Percentiles rank a stretch among this genome's conserved stretches.
These are phyloP conservation scores for Leccinum aurantiacum DNA, from an alignment of 768 basidiomycete genomes.

Conservation along the genomic window DNA sequence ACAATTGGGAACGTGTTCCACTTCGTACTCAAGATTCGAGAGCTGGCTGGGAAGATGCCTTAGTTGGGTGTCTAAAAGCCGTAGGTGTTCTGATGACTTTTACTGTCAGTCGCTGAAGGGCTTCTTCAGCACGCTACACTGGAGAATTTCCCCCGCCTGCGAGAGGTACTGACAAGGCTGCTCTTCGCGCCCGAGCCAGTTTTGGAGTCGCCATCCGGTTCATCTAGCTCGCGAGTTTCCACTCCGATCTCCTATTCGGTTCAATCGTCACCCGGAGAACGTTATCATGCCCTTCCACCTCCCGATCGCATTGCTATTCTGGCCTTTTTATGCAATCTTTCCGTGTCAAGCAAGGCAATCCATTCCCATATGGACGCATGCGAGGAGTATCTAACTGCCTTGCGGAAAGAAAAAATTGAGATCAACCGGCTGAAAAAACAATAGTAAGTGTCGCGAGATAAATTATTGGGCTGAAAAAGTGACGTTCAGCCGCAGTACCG, in stretches of 20 bases:
- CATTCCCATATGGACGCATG: conserved; percentile 89
- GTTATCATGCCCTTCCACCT: conserved; percentile 72
- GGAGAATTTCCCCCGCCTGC: conserved; percentile 69
- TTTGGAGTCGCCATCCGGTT: conserved; percentile 41
- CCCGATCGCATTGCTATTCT: conserved; percentile 84
- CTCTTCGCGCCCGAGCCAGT: conserved; percentile 64
- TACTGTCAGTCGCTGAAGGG: conserved; percentile 2
- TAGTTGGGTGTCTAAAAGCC: conserved; percentile 86
- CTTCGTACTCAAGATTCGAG: conserved; percentile 71
- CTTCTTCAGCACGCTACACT: conserved; percentile 66
- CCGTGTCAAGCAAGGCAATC: conserved; percentile 85
- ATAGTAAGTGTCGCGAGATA: conserved; percentile 55
- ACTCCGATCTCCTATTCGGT: conserved; percentile 45
- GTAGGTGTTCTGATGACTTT: conserved; percentile 49
- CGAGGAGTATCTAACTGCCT: conserved; percentile 85
- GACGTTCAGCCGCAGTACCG: conserved; percentile 45
- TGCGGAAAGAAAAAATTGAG: conserved; percentile 95
- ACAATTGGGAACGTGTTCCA: conserved; percentile 82
- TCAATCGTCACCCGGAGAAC: conserved; percentile 56
- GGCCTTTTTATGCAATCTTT: conserved; percentile 86
- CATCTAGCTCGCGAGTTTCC: conserved; percentile 48
- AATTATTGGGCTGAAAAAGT: conserved; percentile 11
- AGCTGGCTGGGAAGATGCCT: conserved; percentile 88
- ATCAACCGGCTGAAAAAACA: conserved; percentile 88
- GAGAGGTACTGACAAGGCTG: conserved; percentile 67